Evolutionary conservation across 306 rosid species (phyloP).

Genomic region (Crataegus laevigata): DNA sequence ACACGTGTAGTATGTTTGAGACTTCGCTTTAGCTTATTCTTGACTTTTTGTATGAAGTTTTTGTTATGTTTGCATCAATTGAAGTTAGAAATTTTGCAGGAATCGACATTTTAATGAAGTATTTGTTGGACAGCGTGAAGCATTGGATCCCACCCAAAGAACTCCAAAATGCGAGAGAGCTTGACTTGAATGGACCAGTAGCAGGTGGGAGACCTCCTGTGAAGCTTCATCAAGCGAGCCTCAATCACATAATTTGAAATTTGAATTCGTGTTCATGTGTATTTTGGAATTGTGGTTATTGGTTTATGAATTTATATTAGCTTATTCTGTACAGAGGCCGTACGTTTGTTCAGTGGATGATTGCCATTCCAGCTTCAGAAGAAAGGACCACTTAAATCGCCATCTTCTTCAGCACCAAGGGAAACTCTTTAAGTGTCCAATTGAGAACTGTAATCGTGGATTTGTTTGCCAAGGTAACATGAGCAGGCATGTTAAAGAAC

Average conservation of each 20-base stretch:
- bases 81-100: constrained; percentile 53
- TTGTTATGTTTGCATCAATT: constrained; percentile 12
- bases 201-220: constrained; percentile 98
- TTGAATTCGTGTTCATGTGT: neutral
- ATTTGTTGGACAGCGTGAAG: constrained; percentile 49
- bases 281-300: neutral
- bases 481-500: constrained; percentile 45
- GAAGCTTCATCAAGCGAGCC: constrained; percentile 94
- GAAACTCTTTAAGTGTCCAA: constrained; percentile 52
- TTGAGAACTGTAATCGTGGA: constrained; percentile 46
- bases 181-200: constrained; percentile 79
- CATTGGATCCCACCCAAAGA: constrained; percentile 92
- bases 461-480: constrained; percentile 40
- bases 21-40: neutral
- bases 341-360: constrained; percentile 47
- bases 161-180: constrained; percentile 92
- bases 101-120: constrained; percentile 28
- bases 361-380: constrained; percentile 68
- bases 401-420: constrained; percentile 70
- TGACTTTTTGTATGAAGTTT: neutral
- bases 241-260: constrained; percentile 15
- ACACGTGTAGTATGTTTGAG: neutral
- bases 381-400: constrained; percentile 87
- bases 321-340: constrained; percentile 54
- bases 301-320: neutral